phyloP scores from a whole-genome alignment of 2,329 filamentous ascomycete species.

The Pseudogymnoascus sp. region DNA sequence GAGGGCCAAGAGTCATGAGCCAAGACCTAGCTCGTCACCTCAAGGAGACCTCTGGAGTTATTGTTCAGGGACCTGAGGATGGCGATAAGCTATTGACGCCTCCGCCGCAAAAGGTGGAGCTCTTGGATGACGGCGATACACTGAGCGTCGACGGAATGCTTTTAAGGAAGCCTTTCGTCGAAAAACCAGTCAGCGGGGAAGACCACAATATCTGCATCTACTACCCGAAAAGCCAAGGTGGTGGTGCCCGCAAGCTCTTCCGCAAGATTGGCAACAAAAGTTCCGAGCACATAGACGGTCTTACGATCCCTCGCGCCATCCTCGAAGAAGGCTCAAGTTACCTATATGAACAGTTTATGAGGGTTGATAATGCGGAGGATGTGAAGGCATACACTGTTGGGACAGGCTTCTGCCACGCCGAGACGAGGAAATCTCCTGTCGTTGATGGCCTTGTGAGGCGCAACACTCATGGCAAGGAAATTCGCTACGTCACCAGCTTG shows the following conservation, averaged over 20 bases:
- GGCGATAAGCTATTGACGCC: constrained; percentile 47
- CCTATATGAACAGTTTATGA: constrained; percentile 94
- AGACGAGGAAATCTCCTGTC: constrained; percentile 93
- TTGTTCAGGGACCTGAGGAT: constrained; percentile 60
- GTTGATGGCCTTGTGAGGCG: constrained; percentile 92
- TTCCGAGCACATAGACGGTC: constrained; percentile 77
- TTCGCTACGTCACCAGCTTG: constrained; percentile 86
- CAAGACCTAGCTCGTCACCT: constrained; percentile 73
- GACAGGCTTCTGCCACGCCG: constrained; percentile 84
- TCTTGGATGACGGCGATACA: constrained; percentile 84
- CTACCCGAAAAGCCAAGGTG: constrained; percentile 77
- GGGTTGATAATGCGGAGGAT: constrained; percentile 93
- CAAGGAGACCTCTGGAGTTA: constrained; percentile 69
- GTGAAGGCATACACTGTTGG: constrained; percentile 98
- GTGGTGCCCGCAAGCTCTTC: constrained; percentile 85
- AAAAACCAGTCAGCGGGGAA: constrained; percentile 96
- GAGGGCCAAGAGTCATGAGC: constrained; percentile 71
- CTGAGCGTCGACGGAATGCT: constrained; percentile 76
- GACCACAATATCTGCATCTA: constrained; percentile 99
- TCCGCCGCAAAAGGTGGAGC: constrained; percentile 59
- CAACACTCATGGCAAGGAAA: constrained; percentile 94
- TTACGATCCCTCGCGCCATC: constrained; percentile 70
- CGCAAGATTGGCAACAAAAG: constrained; percentile 98
- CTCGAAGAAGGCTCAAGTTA: constrained; percentile 76
- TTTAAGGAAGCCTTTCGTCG: constrained; percentile 89